Percentiles rank a stretch among this genome's conserved stretches.
These are phyloP conservation scores for Athelia psychrophila DNA, from an alignment of 1,284 basidiomycete genomes.

Conservation along the genomic window DNA sequence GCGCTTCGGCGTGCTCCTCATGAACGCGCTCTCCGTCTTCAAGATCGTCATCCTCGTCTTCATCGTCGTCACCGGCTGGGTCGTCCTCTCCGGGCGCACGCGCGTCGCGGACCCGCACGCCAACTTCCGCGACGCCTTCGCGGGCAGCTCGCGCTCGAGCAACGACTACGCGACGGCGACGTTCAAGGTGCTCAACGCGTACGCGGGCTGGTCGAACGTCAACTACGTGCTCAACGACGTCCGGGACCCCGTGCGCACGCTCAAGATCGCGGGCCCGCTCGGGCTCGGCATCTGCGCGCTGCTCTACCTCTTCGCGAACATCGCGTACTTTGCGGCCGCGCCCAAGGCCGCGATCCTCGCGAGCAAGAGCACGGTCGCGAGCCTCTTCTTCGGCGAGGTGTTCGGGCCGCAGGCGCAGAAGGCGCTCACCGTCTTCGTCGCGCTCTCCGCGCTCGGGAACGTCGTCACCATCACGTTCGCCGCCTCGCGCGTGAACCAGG, in stretches of 20 bases:
- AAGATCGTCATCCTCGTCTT: slow-evolving; percentile 39
- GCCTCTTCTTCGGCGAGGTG: slow-evolving; percentile 52
- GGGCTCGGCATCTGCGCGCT: slow-evolving; percentile 43
- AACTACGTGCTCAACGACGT: slow-evolving; percentile 59
- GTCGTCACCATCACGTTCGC: slow-evolving; percentile 31
- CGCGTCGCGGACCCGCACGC: slow-evolving; percentile 36
- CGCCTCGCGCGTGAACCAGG: slow-evolving; percentile 45
- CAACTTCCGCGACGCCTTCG: slow-evolving; percentile 48
- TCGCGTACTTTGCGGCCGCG: slow-evolving; percentile 50
- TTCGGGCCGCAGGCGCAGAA: slow-evolving; percentile 45
- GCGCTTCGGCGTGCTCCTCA: slow-evolving; percentile 39
- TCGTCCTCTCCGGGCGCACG: slow-evolving; percentile 47
- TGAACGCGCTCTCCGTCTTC: slow-evolving; percentile 50
- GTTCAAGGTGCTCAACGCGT: slow-evolving; percentile 56
- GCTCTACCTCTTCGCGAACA: slow-evolving; percentile 50
- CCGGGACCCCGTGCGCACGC: slow-evolving; percentile 44
- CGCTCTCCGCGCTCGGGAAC: slow-evolving; percentile 16
- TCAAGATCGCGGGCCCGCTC: slow-evolving; percentile 53
- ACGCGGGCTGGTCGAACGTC: slow-evolving; percentile 51
- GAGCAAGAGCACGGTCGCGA: slow-evolving; percentile 47
- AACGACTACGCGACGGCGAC: slow-evolving; percentile 54
- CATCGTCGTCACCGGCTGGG: slow-evolving; percentile 43
- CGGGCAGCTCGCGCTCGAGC: slow-evolving; percentile 42
- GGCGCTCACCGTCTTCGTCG: slow-evolving; percentile 50
- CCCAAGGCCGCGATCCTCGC: slow-evolving; percentile 42